phyloP scores from a whole-genome alignment of 768 basidiomycete genomes.

The Tylopilus plumbeoviolaceoides region DNA sequence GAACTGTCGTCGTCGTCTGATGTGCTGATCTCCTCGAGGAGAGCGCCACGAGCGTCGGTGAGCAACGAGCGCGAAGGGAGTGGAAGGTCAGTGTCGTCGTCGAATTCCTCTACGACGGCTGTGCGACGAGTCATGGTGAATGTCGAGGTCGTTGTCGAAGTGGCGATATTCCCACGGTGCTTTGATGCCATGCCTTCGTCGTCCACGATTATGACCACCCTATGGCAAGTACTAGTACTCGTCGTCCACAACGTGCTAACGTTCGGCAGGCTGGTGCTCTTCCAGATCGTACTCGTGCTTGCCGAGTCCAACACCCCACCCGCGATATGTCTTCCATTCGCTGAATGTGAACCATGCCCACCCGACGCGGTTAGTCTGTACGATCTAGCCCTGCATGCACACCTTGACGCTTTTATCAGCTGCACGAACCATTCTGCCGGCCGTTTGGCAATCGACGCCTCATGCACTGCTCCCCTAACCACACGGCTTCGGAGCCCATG shows the following conservation, averaged over 20 bases:
- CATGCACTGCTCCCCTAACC: constrained; percentile 64
- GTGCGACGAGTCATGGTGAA: constrained; percentile 63
- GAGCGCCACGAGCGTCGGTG: constrained; percentile 64
- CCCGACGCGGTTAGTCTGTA: constrained; percentile 47
- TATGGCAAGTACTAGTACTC: constrained; percentile 6
- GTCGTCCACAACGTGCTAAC: background rate
- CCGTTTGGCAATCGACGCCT: constrained; percentile 94
- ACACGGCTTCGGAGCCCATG: constrained; percentile 21
- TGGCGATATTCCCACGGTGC: constrained; percentile 25
- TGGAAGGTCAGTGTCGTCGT: constrained; percentile 92
- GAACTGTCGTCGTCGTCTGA: constrained; percentile 48
- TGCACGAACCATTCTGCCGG: constrained; percentile 86
- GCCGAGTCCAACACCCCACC: background rate
- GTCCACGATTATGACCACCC: constrained; percentile 9
- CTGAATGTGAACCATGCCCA: constrained; percentile 61
- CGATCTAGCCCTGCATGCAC: constrained; percentile 2
- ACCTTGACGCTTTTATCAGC: constrained; percentile 38
- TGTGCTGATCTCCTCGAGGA: constrained; percentile 67
- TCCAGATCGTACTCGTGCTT: constrained; percentile 6
- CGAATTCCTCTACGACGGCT: constrained; percentile 74
- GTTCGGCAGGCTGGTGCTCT: constrained; percentile 12
- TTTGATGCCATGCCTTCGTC: constrained; percentile 4
- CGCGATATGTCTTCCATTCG: constrained; percentile 50
- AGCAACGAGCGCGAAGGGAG: constrained; percentile 65
- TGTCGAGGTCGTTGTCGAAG: constrained; percentile 7